These are phyloP conservation scores for Pelargonium nanum DNA, from an alignment of 345 rosid species.

Conservation along the genomic window DNA sequence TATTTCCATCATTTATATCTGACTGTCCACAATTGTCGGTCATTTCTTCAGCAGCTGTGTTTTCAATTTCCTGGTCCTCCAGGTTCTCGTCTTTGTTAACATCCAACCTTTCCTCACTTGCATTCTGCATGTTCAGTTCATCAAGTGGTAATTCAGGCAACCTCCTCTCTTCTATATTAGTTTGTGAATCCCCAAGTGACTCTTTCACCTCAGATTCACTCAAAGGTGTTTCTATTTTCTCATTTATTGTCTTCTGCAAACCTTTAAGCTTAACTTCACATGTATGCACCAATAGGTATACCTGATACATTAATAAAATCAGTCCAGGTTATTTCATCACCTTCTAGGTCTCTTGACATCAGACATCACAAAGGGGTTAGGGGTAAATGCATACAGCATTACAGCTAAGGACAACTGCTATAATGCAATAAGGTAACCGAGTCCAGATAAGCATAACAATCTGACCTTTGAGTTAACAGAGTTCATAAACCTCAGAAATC, in stretches of 20 bases:
- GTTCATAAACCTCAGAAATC: neutral
- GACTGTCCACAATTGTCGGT: slow-evolving; percentile 12
- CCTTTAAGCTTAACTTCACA: slow-evolving; percentile 30
- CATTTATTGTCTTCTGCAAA: slow-evolving; percentile 15
- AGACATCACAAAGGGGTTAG: neutral
- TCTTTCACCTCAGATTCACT: slow-evolving; percentile 17
- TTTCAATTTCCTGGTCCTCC: slow-evolving; percentile 26
- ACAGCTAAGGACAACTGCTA: neutral
- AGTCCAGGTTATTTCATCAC: slow-evolving; percentile 10
- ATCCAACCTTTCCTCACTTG: slow-evolving; percentile 13
- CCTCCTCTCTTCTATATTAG: slow-evolving; percentile 18
- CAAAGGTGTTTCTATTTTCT: slow-evolving; percentile 14
- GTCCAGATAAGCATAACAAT: neutral
- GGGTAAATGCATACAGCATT: neutral
- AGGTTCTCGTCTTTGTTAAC: slow-evolving; percentile 21
- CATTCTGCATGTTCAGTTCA: slow-evolving; percentile 20
- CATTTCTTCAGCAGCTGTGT: slow-evolving; percentile 11
- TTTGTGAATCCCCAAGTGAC: slow-evolving; percentile 15
- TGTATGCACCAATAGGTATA: slow-evolving; percentile 52
- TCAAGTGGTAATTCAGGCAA: slow-evolving; percentile 22
- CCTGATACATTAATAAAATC: slow-evolving; percentile 25
- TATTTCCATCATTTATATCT: slow-evolving; percentile 11
- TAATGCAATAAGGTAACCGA: neutral
- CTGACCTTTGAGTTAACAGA: neutral
- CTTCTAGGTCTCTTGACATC: slow-evolving; percentile 3